These are phyloP conservation scores for Clohesyomyces aquaticus DNA, from an alignment of 495 filamentous ascomycete species.

Conservation along the genomic window DNA sequence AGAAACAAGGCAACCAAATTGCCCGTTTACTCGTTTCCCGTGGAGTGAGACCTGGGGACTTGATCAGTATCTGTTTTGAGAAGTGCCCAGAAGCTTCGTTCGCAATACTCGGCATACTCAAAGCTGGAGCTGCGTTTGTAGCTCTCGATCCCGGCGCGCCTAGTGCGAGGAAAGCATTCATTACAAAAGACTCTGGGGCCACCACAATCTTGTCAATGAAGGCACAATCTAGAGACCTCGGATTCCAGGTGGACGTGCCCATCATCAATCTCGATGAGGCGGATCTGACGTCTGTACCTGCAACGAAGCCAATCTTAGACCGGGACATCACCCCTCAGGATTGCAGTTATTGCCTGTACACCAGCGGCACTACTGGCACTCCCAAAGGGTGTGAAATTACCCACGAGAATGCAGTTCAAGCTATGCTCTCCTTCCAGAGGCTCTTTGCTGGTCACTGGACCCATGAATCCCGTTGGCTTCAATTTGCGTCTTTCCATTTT, in stretches of 20 bases:
- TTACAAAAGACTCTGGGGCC: slow-evolving; percentile 64
- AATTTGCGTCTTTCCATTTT: slow-evolving; percentile 89
- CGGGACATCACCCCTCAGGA: slow-evolving; percentile 41
- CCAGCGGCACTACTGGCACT: slow-evolving; percentile 78
- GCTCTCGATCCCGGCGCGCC: slow-evolving; percentile 72
- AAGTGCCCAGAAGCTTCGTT: slow-evolving; percentile 80
- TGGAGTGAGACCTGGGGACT: slow-evolving; percentile 51
- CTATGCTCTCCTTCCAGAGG: slow-evolving; percentile 72
- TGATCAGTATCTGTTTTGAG: slow-evolving; percentile 79
- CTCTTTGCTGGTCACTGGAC: slow-evolving; percentile 73
- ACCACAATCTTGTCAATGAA: slow-evolving; percentile 56
- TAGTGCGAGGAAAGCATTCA: slow-evolving; percentile 63
- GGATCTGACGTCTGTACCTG: background rate
- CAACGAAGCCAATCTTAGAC: slow-evolving; percentile 15
- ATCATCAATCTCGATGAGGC: slow-evolving; percentile 34
- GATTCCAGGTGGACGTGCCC: background rate
- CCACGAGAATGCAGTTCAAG: slow-evolving; percentile 74
- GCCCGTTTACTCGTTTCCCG: slow-evolving; percentile 56
- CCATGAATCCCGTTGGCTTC: slow-evolving; percentile 71
- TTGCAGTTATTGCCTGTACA: slow-evolving; percentile 75
- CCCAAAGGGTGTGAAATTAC: slow-evolving; percentile 79
- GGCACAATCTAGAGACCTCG: slow-evolving; percentile 32
- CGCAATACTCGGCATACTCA: slow-evolving; percentile 77
- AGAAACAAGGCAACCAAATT: slow-evolving; percentile 63
- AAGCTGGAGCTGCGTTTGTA: slow-evolving; percentile 80